These are phyloP conservation scores for Chrysoporthe austroafricana DNA, from an alignment of 2,329 filamentous ascomycete species.

Conservation along the genomic window DNA sequence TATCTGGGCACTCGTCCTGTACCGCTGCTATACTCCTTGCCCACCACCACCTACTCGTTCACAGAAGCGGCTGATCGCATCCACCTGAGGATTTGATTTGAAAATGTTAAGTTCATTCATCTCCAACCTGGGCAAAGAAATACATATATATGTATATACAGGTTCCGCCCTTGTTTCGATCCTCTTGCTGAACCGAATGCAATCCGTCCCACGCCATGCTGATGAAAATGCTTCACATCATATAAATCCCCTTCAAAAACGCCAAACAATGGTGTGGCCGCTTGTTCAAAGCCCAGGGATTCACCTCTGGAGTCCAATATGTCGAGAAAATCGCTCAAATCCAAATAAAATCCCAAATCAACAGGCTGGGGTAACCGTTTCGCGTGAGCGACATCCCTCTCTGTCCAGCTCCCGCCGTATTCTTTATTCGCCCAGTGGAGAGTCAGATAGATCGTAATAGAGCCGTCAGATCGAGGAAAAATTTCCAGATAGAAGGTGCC, in stretches of 20 bases:
- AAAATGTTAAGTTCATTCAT: background rate
- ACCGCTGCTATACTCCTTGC: too few relatives aligned
- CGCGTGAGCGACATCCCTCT: constrained; percentile 19
- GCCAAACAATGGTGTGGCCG: constrained; percentile 1
- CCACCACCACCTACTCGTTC: background rate
- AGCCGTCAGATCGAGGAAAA: background rate
- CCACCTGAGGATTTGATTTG: background rate
- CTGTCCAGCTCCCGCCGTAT: background rate
- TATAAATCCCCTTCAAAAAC: background rate
- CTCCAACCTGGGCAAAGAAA: background rate
- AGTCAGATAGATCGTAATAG: background rate
- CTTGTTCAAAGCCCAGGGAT: background rate
- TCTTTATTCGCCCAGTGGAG: background rate
- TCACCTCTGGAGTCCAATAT: background rate
- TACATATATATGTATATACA: constrained; percentile 4
- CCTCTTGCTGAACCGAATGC: background rate
- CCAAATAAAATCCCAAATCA: background rate
- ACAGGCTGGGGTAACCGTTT: background rate
- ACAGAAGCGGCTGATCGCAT: background rate
- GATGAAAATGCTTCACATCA: constrained; percentile 14
- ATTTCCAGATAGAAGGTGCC: background rate
- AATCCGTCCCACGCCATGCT: constrained; percentile 17
- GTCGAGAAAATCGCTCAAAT: background rate
- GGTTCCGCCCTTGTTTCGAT: background rate
- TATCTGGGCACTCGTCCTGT: too few relatives aligned